Percentiles rank a stretch among this genome's conserved stretches.
Conservation (phyloP, 2,329 filamentous ascomycete species). For the Claviceps pazoutovae region DNA sequence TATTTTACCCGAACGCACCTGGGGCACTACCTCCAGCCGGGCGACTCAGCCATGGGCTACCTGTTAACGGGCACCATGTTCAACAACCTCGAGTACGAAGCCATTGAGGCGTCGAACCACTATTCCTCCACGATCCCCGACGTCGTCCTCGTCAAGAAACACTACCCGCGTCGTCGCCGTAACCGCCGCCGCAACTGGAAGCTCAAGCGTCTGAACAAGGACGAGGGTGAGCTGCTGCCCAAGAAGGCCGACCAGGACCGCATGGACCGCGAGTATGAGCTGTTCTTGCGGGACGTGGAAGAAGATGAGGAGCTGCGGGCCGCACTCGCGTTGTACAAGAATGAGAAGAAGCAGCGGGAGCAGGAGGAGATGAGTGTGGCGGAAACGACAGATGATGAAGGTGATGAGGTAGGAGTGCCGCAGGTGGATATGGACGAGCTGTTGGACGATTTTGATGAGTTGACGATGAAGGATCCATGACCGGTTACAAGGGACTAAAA, state of each 20-base stretch:
- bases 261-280: constrained; percentile 87
- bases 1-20: constrained; percentile 89
- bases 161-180: constrained; percentile 79
- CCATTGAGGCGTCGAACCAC: constrained; percentile 61
- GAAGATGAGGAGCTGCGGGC: constrained; percentile 80
- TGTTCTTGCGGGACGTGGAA: constrained; percentile 93
- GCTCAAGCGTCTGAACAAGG: constrained; percentile 82
- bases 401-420: constrained; percentile 49
- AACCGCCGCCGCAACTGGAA: constrained; percentile 74
- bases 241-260: constrained; percentile 78
- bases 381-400: constrained; percentile 46
- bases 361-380: constrained; percentile 54
- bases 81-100: constrained; percentile 78
- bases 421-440: constrained; percentile 67
- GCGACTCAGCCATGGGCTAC: constrained; percentile 92
- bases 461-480: constrained; percentile 31
- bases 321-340: constrained; percentile 78
- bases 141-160: constrained; percentile 92
- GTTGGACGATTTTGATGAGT: constrained; percentile 85
- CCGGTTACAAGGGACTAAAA: too few relatives aligned
- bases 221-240: constrained; percentile 75
- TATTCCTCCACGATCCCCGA: constrained; percentile 75
- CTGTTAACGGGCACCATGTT: constrained; percentile 79
- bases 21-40: constrained; percentile 69
- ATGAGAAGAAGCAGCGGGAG: constrained; percentile 35